Evolutionary conservation across 306 rosid species (phyloP).

Genomic region (Albizia julibrissin): DNA sequence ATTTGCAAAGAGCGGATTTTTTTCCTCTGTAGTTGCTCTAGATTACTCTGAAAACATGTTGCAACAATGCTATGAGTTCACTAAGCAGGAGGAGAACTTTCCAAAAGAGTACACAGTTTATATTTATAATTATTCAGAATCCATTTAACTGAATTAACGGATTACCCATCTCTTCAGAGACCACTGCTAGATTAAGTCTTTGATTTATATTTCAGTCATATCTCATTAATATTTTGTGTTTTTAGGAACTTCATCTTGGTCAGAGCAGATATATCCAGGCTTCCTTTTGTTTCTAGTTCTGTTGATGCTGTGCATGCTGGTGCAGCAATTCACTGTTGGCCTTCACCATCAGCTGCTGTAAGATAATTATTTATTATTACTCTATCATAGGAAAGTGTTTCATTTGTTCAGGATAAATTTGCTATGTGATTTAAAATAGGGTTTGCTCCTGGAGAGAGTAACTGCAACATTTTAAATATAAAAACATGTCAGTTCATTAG

Average conservation of each 20-base stretch:
- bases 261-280: constrained; percentile 91
- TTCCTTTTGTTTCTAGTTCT: constrained; percentile 86
- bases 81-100: constrained; percentile 76
- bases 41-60: constrained; percentile 97
- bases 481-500: constrained; percentile 3
- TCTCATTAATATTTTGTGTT: constrained; percentile 22
- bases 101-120: constrained; percentile 67
- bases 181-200: neutral
- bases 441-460: constrained; percentile 1
- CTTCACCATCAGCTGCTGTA: constrained; percentile 87
- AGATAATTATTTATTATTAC: constrained; percentile 24
- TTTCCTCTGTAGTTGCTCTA: constrained; percentile 79
- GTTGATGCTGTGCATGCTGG: constrained; percentile 95
- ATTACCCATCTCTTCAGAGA: neutral
- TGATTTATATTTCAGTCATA: constrained; percentile 11
- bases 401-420: constrained; percentile 24
- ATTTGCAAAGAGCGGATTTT: constrained; percentile 83
- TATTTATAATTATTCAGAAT: constrained; percentile 26
- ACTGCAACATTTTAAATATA: neutral
- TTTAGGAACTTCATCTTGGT: constrained; percentile 70
- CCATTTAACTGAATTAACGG: constrained; percentile 12
- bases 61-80: constrained; percentile 75
- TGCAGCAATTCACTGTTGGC: constrained; percentile 97
- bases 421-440: neutral
- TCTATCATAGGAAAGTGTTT: constrained; percentile 3